A percentile compares a stretch with the other conserved stretches of the same genome.
phyloP scores from a whole-genome alignment of 2,329 filamentous ascomycete genomes.

The Chalaropsis ovoidea region DNA sequence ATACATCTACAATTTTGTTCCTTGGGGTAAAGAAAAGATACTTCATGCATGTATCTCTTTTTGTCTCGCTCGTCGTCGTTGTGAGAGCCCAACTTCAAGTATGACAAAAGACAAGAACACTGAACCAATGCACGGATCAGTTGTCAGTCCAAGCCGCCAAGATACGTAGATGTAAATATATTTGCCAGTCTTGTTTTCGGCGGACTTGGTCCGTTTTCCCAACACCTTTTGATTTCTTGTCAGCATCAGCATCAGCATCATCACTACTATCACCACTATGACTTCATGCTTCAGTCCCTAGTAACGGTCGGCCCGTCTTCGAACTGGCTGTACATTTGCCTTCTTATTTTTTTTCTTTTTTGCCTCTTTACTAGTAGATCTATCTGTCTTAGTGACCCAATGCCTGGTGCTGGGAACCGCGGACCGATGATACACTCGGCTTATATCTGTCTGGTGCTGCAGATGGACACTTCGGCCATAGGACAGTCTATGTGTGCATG shows the following conservation, averaged over 20 bases:
- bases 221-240: neutral
- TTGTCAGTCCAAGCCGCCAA: neutral
- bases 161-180: neutral
- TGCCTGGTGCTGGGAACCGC: neutral
- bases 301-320: neutral
- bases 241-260: neutral
- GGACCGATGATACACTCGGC: neutral
- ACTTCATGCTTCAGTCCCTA: neutral
- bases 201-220: neutral
- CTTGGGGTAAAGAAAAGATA: neutral
- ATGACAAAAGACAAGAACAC: neutral
- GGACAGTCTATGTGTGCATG: conserved; percentile 1
- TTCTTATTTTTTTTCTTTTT: neutral
- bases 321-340: neutral
- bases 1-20: neutral
- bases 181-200: neutral
- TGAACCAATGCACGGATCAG: neutral
- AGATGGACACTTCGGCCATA: neutral
- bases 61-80: neutral
- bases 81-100: neutral
- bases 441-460: neutral
- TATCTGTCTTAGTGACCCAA: neutral
- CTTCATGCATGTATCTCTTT: neutral
- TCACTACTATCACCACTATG: neutral
- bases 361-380: neutral